Evolutionary conservation across 2,329 filamentous ascomycete genomes (phyloP).

Genomic region (Fusarium veterinarium): DNA sequence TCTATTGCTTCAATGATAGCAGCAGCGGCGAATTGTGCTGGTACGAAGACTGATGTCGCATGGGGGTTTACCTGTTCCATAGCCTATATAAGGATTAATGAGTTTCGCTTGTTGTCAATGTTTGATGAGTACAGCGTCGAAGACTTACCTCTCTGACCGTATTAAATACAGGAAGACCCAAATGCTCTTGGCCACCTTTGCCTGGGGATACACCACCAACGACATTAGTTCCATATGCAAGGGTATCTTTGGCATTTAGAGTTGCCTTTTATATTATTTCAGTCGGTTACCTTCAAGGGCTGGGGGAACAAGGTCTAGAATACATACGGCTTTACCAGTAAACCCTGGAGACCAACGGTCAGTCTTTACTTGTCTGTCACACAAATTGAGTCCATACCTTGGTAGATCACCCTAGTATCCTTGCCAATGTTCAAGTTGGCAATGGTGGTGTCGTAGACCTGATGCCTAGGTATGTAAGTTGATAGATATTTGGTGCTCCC

Average conservation of each 20-base stretch:
- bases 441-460: neutral
- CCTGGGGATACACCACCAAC: slow-evolving; percentile 54
- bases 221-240: slow-evolving; percentile 53
- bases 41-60: slow-evolving; percentile 79
- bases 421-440: neutral
- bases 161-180: slow-evolving; percentile 52
- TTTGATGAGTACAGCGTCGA: rapidly evolving
- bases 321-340: slow-evolving; percentile 52
- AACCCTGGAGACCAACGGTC: slow-evolving; percentile 43
- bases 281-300: neutral
- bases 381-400: slow-evolving; percentile 40
- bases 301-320: neutral
- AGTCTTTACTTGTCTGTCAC: neutral
- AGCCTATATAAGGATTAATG: slow-evolving; percentile 38
- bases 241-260: slow-evolving; percentile 52
- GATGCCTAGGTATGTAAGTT: neutral
- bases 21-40: slow-evolving; percentile 71
- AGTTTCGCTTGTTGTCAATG: neutral
- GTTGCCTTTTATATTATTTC: slow-evolving; percentile 47
- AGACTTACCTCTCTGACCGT: slow-evolving; percentile 47
- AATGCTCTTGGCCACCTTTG: slow-evolving; percentile 49
- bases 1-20: slow-evolving; percentile 82
- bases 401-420: slow-evolving; percentile 48
- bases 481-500: neutral
- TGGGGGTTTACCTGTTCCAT: slow-evolving; percentile 61